Conservation (phyloP, 2,329 filamentous ascomycete genomes). For the Arthrobotrys musiformis region DNA sequence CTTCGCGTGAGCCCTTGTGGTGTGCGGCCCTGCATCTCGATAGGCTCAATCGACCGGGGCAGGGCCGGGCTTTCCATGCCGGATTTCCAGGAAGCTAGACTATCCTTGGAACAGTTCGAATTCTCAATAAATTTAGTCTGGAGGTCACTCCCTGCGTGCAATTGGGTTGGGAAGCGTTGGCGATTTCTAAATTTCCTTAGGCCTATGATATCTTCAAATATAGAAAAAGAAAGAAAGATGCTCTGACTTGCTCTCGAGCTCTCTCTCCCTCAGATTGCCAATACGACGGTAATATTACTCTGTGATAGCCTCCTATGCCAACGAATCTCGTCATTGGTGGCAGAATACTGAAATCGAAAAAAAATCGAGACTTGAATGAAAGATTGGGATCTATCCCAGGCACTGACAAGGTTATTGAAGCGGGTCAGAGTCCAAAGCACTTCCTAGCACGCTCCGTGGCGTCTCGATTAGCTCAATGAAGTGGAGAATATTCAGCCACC, state of each 20-base stretch:
- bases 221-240: no score
- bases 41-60: slow-evolving; percentile 30
- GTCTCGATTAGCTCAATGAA: slow-evolving; percentile 20
- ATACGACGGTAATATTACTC: no score
- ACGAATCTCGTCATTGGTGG: not conserved
- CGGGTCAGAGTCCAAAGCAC: not conserved
- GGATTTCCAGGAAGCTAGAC: slow-evolving; percentile 39
- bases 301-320: not conserved
- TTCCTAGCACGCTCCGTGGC: slow-evolving; percentile 10
- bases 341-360: not conserved
- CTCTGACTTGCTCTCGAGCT: no score
- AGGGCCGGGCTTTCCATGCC: slow-evolving; percentile 16
- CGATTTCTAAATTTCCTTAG: no score
- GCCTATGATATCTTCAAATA: not conserved
- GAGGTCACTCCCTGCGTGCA: no score
- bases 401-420: not conserved
- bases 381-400: not conserved
- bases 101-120: slow-evolving; percentile 19
- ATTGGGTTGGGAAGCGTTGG: no score
- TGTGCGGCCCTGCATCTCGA: slow-evolving; percentile 31
- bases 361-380: not conserved
- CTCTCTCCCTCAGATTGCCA: no score
- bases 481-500: slow-evolving; percentile 33
- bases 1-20: slow-evolving; percentile 35
- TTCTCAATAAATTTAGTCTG: no score